Base-by-base conservation (phyloP, 352 stramenopile species). In the Phytopythium kandeliae region DNA sequence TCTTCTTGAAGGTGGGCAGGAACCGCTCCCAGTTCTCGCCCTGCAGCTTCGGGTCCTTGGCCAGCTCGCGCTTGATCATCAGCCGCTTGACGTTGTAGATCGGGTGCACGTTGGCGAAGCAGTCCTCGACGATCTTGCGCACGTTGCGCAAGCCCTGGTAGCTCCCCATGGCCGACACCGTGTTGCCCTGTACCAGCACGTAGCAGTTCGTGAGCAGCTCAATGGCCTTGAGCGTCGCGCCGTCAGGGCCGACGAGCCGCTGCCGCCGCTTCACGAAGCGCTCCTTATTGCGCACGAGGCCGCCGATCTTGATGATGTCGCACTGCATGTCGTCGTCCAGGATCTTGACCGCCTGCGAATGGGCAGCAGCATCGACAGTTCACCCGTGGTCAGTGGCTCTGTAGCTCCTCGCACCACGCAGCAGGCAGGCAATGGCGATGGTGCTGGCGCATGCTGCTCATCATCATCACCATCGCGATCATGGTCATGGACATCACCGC, bases 21-120 rank as follows among this genome's bases (percentile, higher is more conserved):
- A 99, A 99, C 9, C 97, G 84, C 33, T 97, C 93, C 97, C 97
- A 99, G 71, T 99, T 96, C 68, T 99, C 96, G 42, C 92, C 81
- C 58, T 89, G 71, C 11, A 99, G 78, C 53, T 97, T 97, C 16
- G 95, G 93, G 74, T 99, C 97, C 67, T 99, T 99, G 16, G 89
- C 92, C n/a, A 99, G 73, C 72, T 99, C 97, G 34, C 95, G 89
- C 74, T 98, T 98, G 71, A 99, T 99, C 97, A 99, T 99, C 21
- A 99, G 74, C n/a, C 95, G 96, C 79, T 99, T 99, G 54, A 99
- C 98, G 63, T 99, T 98, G 85, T 99, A 99, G 51, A 99, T 98
- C 30, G 97, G 97, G 65, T 99, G 97, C 38, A 99, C 95, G 70
- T 99, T 99, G n/a, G 97, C 92, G 66, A 99, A 99, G 68, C 97